Percentiles rank a stretch among this genome's conserved stretches.
Evolutionary conservation across 257 asterid species (phyloP).

Genomic region (Capsicum baccatum): DNA sequence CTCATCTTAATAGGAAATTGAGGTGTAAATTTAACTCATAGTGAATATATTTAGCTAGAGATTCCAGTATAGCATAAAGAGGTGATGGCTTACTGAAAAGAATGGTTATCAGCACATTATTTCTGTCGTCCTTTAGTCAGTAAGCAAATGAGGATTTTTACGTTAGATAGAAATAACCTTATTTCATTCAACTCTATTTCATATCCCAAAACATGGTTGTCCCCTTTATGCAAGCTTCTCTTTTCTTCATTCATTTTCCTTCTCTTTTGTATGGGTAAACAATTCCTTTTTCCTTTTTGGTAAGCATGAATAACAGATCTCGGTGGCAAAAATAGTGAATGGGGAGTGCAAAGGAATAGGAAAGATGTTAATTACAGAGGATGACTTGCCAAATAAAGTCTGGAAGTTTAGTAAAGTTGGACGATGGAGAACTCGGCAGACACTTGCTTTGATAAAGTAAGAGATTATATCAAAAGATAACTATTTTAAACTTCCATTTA

Average conservation of each 20-base stretch:
- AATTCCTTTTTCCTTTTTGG: background rate
- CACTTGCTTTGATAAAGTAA: background rate
- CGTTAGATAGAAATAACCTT: background rate
- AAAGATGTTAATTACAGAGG: background rate
- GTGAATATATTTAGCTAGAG: background rate
- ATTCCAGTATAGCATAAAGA: background rate
- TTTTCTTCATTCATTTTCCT: slow-evolving; percentile 13
- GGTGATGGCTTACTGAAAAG: background rate
- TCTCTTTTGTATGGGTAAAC: background rate
- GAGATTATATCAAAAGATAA: background rate
- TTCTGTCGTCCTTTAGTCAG: slow-evolving; percentile 7
- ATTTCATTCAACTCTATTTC: background rate
- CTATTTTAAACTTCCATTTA: slow-evolving; percentile 1
- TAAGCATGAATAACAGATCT: background rate
- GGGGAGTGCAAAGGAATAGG: background rate
- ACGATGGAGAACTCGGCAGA: background rate
- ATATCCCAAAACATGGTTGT: slow-evolving; percentile 21
- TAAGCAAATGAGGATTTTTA: background rate
- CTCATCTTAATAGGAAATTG: background rate
- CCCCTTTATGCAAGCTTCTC: background rate
- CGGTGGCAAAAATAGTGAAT: background rate
- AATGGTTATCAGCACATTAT: background rate
- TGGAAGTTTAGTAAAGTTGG: background rate
- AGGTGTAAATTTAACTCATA: slow-evolving; percentile 16
- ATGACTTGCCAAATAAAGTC: background rate